A percentile compares a stretch with the other conserved stretches of the same genome.
phyloP scores from a whole-genome alignment of 2,329 filamentous ascomycete species.

The Thelonectria rubi region DNA sequence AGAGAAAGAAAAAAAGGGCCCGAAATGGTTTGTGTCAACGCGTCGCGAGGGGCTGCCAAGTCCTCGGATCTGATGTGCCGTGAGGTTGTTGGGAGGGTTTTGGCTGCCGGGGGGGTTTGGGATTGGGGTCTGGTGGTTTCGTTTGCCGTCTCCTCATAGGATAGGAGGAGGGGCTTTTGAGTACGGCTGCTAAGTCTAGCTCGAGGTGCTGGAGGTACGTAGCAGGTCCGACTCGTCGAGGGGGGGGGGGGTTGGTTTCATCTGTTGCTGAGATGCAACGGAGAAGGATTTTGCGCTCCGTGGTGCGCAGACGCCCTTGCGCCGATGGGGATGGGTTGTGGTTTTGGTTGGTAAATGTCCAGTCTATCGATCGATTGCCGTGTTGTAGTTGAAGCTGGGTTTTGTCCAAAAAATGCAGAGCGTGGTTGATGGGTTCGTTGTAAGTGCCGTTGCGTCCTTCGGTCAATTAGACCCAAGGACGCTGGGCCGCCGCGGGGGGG shows the following conservation, averaged over 20 bases:
- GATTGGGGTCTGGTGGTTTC: background rate
- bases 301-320: constrained; percentile 28
- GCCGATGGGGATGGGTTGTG: constrained; percentile 26
- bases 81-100: background rate
- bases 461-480: constrained; percentile 1
- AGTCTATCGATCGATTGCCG: constrained; percentile 24
- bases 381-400: constrained; percentile 17
- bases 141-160: constrained; percentile 5
- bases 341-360: constrained; percentile 27
- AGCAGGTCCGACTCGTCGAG: constrained; percentile 15
- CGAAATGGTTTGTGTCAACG: constrained; percentile 10
- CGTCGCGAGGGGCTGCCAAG: constrained; percentile 1
- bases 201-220: background rate
- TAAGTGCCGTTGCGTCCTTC: constrained; percentile 16
- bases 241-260: background rate
- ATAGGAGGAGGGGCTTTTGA: background rate
- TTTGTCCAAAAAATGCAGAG: constrained; percentile 15
- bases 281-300: constrained; percentile 22
- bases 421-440: background rate
- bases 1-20: background rate
- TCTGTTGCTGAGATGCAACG: constrained; percentile 15
- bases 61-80: constrained; percentile 1
- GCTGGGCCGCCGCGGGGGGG: constrained; percentile 5
- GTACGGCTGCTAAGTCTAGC: background rate
- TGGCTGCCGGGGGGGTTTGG: too few species aligned